Evolutionary conservation across 805 yeast genomes (phyloP).

Genomic region (Priceomyces medius): DNA sequence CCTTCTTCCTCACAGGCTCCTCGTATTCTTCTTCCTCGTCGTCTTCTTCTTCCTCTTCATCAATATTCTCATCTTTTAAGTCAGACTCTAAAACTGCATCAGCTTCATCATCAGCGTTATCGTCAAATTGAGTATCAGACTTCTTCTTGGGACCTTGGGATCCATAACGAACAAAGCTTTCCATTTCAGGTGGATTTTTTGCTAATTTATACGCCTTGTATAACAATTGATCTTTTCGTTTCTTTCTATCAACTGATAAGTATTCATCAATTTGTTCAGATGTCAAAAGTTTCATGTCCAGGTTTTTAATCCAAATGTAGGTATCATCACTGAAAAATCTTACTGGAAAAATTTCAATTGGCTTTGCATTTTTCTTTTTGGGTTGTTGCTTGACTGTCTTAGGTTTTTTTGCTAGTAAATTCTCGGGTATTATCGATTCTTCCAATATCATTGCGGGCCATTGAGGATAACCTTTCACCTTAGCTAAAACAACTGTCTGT

Average conservation of each 20-base stretch:
- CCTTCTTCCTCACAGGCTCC: slow-evolving; percentile 11
- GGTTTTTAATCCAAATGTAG: slow-evolving; percentile 60
- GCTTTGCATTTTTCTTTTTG: slow-evolving; percentile 14
- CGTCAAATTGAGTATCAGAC: slow-evolving; percentile 38
- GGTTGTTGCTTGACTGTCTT: slow-evolving; percentile 31
- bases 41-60: slow-evolving; percentile 11
- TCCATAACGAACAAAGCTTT: slow-evolving; percentile 39
- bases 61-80: slow-evolving; percentile 16
- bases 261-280: slow-evolving; percentile 41
- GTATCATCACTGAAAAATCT: slow-evolving; percentile 72
- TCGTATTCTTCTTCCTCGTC: slow-evolving; percentile 14
- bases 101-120: slow-evolving; percentile 41
- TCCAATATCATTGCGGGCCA: slow-evolving; percentile 89
- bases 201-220: slow-evolving; percentile 56
- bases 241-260: slow-evolving; percentile 25
- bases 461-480: slow-evolving; percentile 82
- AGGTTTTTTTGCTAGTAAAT: slow-evolving; percentile 52
- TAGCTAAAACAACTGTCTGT: slow-evolving; percentile 53
- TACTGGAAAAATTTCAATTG: slow-evolving; percentile 44
- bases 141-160: slow-evolving; percentile 23
- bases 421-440: slow-evolving; percentile 56
- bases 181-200: slow-evolving; percentile 43
- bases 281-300: slow-evolving; percentile 50
- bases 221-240: slow-evolving; percentile 45
- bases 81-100: slow-evolving; percentile 18